A percentile compares a stretch with the other conserved stretches of the same genome.
phyloP scores from a whole-genome alignment of 164 flowering plant species.

The Vitis rotundifolia region DNA sequence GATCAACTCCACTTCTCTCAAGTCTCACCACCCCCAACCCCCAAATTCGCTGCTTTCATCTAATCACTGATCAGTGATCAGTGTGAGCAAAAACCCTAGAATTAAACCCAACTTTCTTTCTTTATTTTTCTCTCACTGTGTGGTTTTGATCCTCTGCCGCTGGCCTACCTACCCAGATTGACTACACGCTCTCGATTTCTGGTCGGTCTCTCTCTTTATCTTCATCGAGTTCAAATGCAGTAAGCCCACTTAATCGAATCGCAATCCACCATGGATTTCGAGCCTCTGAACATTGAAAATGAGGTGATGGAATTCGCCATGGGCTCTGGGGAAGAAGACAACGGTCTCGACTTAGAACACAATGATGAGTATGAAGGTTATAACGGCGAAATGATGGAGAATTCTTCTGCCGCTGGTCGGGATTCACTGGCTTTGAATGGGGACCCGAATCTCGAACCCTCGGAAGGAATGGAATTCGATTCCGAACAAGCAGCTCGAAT shows the following conservation, averaged over 20 bases:
- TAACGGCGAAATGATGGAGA: conserved; percentile 10
- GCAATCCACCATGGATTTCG: conserved; percentile 23
- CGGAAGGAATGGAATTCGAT: conserved; percentile 55
- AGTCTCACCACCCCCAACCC: background rate
- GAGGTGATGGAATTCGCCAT: conserved; percentile 30
- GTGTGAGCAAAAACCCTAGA: background rate
- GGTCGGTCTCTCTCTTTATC: conserved; percentile 8
- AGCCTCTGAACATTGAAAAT: conserved; percentile 23
- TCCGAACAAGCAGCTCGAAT: conserved; percentile 45
- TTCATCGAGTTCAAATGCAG: background rate
- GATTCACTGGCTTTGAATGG: conserved; percentile 10
- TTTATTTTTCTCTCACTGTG: background rate
- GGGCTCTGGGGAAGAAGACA: conserved; percentile 27
- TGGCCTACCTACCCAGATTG: background rate
- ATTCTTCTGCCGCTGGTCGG: background rate
- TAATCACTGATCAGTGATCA: background rate
- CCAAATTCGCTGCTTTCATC: background rate
- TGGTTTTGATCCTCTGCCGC: background rate
- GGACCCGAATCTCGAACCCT: conserved; percentile 40
- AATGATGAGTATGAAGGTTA: conserved; percentile 13
- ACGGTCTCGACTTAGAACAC: conserved; percentile 18
- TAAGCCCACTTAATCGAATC: background rate
- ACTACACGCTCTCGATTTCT: background rate
- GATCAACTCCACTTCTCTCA: background rate
- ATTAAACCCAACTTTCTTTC: background rate